Base-by-base conservation (phyloP, 2,329 filamentous ascomycete genomes). In the Epichloe gansuensis region DNA sequence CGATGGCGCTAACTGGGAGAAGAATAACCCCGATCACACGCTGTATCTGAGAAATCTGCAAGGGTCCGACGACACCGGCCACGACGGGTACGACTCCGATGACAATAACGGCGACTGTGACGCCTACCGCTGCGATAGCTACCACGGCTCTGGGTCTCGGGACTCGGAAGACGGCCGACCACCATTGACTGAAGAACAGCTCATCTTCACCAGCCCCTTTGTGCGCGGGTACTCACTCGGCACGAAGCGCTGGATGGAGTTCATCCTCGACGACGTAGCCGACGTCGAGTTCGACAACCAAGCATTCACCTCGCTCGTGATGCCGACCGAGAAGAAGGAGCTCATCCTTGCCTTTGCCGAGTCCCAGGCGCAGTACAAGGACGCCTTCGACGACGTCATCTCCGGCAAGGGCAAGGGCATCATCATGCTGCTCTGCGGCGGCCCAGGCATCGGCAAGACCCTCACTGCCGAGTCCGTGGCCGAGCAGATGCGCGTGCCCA, bases 301-400 rank as follows among this genome's bases (percentile, higher is more conserved):
- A 37, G 75, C 75, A 7, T 80, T 79, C 51, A 62, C 69, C 41
- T 71, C 66, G 3, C 71, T 79, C 3, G 75, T 78, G 9, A 67
- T 79, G 25, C 71, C 73, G 1, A 57, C 68, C 1, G 72, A 72
- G 31, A 69, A 76, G 51, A 79, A 79, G 61, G 72, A 77, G 41
- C 66, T 79, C 9, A 72, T 78, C 56, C 67, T 72, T 6, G 72
- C 74, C 2, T 75, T 78, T 50, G 74, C 73, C 1, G 67, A 75
- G 61, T 70, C 69, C 5, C 74, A 77, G 62, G 67, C 64, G 52
- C 62, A 61, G 56, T 61, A 73, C 43, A 69, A 71, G 37, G 62
- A 68, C 13, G 63, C 57, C 8, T 78, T 77, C 54, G 75, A 77
- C 63, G 75, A 78, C 55, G 66, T 78, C 52, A 76, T 78, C 59